Evolutionary conservation across 208 protist genomes (phyloP), one percentile per base, ranked within the genome.

Genomic region (Histomonas meleagridis): DNA sequence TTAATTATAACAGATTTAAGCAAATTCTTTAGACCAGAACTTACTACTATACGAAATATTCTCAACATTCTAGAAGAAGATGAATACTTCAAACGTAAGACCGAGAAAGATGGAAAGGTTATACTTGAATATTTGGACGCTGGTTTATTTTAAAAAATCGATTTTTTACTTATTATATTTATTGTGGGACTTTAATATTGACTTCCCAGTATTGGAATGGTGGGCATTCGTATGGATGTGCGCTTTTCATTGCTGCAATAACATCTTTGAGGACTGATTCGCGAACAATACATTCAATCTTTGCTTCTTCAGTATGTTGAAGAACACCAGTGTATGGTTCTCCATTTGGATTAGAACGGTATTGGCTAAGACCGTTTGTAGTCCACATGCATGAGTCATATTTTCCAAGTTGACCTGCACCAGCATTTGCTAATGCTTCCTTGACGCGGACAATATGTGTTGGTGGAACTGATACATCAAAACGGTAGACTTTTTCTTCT

Each of bases 361-460:
- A 86, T 55, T 86, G 76, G 3, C 76, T 46, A 18, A 38, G n/a
- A 38, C 76, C 76, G 10, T 38, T 32, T 38, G 76, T 55, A n/a
- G 51, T 40, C 76, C 76, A 86, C 23, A 86, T 32, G 28, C 76
- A 86, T 14, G 40, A 86, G 55, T 86, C 76, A 38, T 86, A 86
- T 18, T 86, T 55, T 38, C 76, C 76, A 86, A 43, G 32, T 51
- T 48, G 23, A 55, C 76, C 76, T 10, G 76, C 76, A 12, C 76
- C 76, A 16, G 76, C 76, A n/a, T 51, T 48, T 38, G 46, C 51
- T 14, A 86, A 16, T 21, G 76, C 76, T 18, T 51, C 46, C 26
- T 86, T 86, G 0, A 86, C 76, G 18, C 18, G n/a, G 1, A 55
- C 76, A 38, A 86, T 28, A 55, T 86, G 76, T 38, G 76, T 51